Base-by-base conservation (phyloP, 2,329 filamentous ascomycete genomes). In the Botrytis medusae region DNA sequence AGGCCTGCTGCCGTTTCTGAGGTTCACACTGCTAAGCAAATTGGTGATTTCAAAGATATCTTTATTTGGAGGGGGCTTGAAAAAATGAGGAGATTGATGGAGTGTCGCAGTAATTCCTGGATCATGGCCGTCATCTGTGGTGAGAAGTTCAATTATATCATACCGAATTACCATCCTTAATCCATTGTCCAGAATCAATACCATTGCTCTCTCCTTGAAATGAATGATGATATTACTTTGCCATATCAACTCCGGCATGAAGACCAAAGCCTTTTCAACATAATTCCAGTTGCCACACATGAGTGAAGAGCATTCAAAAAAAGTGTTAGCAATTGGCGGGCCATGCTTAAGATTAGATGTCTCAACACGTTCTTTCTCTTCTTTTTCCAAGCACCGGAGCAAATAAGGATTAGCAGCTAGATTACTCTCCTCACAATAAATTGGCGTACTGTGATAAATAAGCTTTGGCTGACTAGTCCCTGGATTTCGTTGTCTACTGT, bases 81-180 rank as follows among this genome's bases (percentile, higher is more conserved):
- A 88, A 69, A 88, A 85, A 1, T 83, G 83, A 0, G 88, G 88
- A 1, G 87, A 83, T 44, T 86, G 84, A 32, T 78, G 82, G 14
- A 91, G 84, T 0, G 88, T 86, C 4, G 91, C 76, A 0, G 85
- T 86, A 25, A 89, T 77, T 0, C 83, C 81, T 4, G 74, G 81
- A 72, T 75, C 82, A 68, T 32, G 78, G 48, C 46, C 79, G 79
- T 80, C 84, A 42, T 85, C 75, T 46, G 89, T 84, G 2, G 82
- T 86, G 32, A 83, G 82, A 34, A 54, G 71, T 51, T 72, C 59
- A 40, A 74, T 76, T 12, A 40, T 54, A 34, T 69, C 75, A 59
- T 72, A 72, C n/a, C 63, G 67, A 73, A 54, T 87, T 85, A 0
- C 85, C 82, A 22, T 90, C 85, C 67, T 88, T 84, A 48, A 89